These are phyloP conservation scores for Penicillium capsulatum DNA, from an alignment of 2,329 filamentous ascomycete species.

Conservation along the genomic window DNA sequence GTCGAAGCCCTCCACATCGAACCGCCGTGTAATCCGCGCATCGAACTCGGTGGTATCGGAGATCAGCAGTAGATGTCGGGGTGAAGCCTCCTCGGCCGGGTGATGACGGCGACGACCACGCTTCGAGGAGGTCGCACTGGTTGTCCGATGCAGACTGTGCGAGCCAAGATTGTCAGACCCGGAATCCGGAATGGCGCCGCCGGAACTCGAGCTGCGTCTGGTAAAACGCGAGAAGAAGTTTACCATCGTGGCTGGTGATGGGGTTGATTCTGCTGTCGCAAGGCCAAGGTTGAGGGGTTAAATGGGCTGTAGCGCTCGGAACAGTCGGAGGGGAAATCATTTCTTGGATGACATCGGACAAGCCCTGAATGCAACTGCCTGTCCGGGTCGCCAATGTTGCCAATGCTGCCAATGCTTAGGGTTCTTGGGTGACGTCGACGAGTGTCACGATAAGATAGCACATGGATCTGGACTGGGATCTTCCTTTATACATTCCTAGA, in stretches of 20 bases:
- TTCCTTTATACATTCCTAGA: background rate
- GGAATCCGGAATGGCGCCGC: slow-evolving; percentile 2
- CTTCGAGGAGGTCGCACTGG: slow-evolving; percentile 16
- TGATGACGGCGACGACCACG: slow-evolving; percentile 11
- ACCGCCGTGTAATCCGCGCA: slow-evolving; percentile 48
- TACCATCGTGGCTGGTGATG: slow-evolving; percentile 12
- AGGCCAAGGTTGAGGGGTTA: no score
- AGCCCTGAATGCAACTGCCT: slow-evolving; percentile 9
- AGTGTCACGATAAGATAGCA: slow-evolving; percentile 11
- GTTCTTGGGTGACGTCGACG: slow-evolving; percentile 17
- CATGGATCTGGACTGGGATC: background rate
- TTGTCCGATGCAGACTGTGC: slow-evolving; percentile 10
- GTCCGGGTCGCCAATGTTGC: no score
- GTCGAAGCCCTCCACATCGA: slow-evolving; percentile 56
- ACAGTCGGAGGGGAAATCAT: slow-evolving; percentile 1
- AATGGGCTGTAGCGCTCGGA: background rate
- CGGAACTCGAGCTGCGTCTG: slow-evolving; percentile 15
- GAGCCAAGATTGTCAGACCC: slow-evolving; percentile 3
- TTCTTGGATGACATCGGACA: slow-evolving; percentile 11
- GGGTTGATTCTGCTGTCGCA: no score
- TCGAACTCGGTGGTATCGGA: slow-evolving; percentile 47
- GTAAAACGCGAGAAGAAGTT: slow-evolving; percentile 20
- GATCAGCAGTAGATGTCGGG: slow-evolving; percentile 29
- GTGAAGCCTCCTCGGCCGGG: slow-evolving; percentile 11
- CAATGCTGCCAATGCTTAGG: slow-evolving; percentile 11